A percentile compares a stretch with the other conserved stretches of the same genome.
Conservation (phyloP, 139 green algal genomes). For the Micractinium conductrix region DNA sequence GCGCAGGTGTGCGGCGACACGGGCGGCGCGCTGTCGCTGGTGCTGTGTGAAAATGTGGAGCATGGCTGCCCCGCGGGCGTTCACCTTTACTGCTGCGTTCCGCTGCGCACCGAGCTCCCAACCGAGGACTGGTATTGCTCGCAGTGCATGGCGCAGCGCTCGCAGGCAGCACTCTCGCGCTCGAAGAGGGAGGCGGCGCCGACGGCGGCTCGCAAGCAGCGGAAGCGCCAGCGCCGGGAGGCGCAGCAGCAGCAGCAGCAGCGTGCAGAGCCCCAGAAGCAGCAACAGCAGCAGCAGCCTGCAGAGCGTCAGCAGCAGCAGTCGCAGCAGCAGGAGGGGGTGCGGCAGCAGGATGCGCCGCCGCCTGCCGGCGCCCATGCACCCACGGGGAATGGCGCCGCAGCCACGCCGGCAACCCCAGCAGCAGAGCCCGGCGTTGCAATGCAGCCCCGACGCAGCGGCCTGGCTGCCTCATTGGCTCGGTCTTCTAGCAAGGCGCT, state of each 20-base stretch:
- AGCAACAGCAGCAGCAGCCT: background rate
- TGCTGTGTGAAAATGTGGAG: constrained; percentile 19
- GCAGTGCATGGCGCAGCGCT: background rate
- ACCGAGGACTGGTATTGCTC: constrained; percentile 28
- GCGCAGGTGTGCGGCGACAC: constrained; percentile 19
- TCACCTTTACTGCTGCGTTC: constrained; percentile 22
- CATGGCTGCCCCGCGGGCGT: constrained; percentile 21
- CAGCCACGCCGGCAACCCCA: too few relatives aligned
- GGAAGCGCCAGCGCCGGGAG: background rate
- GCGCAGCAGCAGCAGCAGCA: background rate
- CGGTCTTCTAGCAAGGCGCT: too few relatives aligned
- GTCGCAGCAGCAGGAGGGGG: background rate
- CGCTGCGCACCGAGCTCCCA: constrained; percentile 13
- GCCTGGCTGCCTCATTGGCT: too few relatives aligned
- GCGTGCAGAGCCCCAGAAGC: background rate
- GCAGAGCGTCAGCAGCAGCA: background rate
- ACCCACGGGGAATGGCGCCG: too few relatives aligned
- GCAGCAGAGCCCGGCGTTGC: too few relatives aligned
- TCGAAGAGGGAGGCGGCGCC: background rate
- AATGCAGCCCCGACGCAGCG: too few relatives aligned
- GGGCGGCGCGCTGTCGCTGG: background rate
- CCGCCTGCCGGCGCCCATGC: too few relatives aligned
- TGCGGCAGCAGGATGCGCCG: background rate
- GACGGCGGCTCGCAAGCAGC: background rate
- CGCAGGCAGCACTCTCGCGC: background rate